These are phyloP conservation scores for Kwoniella dendrophila DNA, from an alignment of 768 basidiomycete genomes.

Conservation along the genomic window DNA sequence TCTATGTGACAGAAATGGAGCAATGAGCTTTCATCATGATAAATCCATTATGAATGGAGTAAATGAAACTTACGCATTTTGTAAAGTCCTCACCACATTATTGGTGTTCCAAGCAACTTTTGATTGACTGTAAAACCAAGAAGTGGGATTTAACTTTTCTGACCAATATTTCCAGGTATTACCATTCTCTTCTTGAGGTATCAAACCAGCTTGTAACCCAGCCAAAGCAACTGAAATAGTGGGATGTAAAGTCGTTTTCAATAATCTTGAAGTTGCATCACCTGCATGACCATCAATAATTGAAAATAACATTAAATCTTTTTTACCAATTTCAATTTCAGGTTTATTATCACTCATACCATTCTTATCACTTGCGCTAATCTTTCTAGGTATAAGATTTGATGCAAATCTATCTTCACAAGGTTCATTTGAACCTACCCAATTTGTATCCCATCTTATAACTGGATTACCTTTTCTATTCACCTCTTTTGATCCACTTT, in stretches of 20 bases:
- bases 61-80: constrained; percentile 33
- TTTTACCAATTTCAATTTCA: constrained; percentile 48
- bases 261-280: constrained; percentile 75
- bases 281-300: constrained; percentile 78
- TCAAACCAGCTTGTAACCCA: constrained; percentile 40
- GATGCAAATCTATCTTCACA: constrained; percentile 85
- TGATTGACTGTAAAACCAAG: constrained; percentile 12
- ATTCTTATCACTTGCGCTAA: constrained; percentile 50
- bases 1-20: constrained; percentile 60
- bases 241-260: constrained; percentile 80
- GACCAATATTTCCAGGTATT: constrained; percentile 2
- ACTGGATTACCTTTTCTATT: constrained; percentile 43
- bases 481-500: constrained; percentile 13
- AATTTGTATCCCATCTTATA: constrained; percentile 67
- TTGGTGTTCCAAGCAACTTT: constrained; percentile 26
- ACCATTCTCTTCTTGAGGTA: constrained; percentile 18
- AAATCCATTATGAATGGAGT: background rate
- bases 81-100: constrained; percentile 30
- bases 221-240: constrained; percentile 75
- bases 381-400: constrained; percentile 68
- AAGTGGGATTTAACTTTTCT: constrained; percentile 26
- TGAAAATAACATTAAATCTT: constrained; percentile 79
- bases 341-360: background rate
- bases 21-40: background rate
- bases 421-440: constrained; percentile 80